Conservation (phyloP, 257 asterid genomes). For the Gentiana straminea region DNA sequence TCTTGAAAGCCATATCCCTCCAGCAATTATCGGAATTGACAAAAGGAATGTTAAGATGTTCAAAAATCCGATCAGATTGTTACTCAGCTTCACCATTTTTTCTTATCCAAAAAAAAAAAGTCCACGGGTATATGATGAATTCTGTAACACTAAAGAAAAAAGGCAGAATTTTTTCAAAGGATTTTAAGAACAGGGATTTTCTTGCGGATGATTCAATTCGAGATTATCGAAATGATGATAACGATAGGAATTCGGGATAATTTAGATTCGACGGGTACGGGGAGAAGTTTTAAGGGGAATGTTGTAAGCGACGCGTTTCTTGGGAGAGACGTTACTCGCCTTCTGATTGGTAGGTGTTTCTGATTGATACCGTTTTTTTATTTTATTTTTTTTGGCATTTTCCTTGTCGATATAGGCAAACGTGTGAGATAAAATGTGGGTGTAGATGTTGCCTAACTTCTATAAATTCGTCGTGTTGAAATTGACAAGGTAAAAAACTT, state of each 20-base stretch:
- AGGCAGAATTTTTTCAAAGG: neutral
- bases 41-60: conserved; percentile 52
- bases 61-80: conserved; percentile 60
- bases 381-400: too few species aligned
- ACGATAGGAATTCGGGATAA: neutral
- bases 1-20: conserved; percentile 72
- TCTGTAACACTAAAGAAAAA: neutral
- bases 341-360: neutral
- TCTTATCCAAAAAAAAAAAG: neutral
- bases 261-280: neutral
- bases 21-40: conserved; percentile 72
- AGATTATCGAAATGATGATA: neutral
- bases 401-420: too few species aligned
- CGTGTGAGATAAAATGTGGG: too few species aligned
- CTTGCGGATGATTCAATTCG: neutral
- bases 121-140: neutral
- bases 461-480: too few species aligned
- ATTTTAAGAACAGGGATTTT: neutral
- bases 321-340: neutral
- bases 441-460: too few species aligned
- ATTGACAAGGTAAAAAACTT: too few species aligned
- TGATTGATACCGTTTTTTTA: too few species aligned
- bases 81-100: conserved; percentile 63
- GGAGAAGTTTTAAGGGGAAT: neutral
- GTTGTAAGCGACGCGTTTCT: neutral